phyloP scores from a whole-genome alignment of 768 basidiomycete species.

The Udeniomyces megalosporus region DNA sequence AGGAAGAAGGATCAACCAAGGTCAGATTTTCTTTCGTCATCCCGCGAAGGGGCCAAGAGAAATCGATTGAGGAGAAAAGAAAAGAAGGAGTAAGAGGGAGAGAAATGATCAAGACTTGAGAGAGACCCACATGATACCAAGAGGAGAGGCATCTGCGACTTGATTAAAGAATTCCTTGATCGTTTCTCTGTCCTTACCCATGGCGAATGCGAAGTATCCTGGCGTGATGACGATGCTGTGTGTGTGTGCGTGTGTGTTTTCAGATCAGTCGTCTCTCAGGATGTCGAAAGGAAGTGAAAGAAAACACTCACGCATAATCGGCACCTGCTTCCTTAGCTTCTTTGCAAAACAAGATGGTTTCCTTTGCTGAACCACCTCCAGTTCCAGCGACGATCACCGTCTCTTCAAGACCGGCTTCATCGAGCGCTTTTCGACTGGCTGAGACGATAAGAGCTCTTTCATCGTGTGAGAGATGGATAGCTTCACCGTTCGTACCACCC shows the following conservation, averaged over 20 bases:
- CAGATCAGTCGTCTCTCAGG: too few relatives aligned
- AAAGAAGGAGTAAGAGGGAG: not conserved
- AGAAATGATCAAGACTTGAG: not conserved
- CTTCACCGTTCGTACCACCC: conserved; percentile 35
- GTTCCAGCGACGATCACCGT: conserved; percentile 66
- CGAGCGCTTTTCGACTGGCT: conserved; percentile 52
- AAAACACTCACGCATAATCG: conserved; percentile 48
- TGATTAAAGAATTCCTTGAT: conserved; percentile 29
- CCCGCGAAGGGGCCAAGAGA: not conserved
- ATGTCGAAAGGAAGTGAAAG: conserved; percentile 22
- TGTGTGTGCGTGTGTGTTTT: too few relatives aligned
- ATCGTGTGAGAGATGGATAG: conserved; percentile 25
- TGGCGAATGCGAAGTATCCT: conserved; percentile 41
- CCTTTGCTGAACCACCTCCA: conserved; percentile 44
- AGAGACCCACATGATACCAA: conserved; percentile 40
- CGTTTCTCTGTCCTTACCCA: conserved; percentile 32
- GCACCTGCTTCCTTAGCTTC: conserved; percentile 75
- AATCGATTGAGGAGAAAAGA: too few relatives aligned
- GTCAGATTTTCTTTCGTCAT: not conserved
- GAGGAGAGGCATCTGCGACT: conserved; percentile 36
- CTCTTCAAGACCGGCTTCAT: conserved; percentile 51
- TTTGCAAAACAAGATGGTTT: conserved; percentile 50
- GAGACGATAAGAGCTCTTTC: conserved; percentile 31
- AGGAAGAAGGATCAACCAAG: not conserved
- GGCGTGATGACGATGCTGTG: conserved; percentile 13